Evolutionary conservation across 208 protist genomes (phyloP).

Genomic region (Balamuthia mandrillaris): DNA sequence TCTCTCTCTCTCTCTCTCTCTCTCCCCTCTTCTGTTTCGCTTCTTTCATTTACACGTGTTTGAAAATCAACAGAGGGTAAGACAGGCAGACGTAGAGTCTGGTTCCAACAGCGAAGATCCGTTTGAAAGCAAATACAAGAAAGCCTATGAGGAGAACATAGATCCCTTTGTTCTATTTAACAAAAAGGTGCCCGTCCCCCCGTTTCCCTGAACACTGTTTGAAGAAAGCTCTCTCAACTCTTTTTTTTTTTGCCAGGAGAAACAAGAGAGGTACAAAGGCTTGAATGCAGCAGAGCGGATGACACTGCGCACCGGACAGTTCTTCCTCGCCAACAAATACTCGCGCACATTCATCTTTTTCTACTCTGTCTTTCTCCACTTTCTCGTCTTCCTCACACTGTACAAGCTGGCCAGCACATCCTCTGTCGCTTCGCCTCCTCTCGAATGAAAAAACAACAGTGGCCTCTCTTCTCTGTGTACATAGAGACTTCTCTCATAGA

Average conservation of each 20-base stretch:
- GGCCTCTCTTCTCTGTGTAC: too few relatives aligned
- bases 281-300: slow-evolving; percentile 63
- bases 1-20: neutral
- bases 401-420: slow-evolving; percentile 48
- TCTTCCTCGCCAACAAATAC: slow-evolving; percentile 64
- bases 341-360: slow-evolving; percentile 61
- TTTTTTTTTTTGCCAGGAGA: slow-evolving; percentile 48
- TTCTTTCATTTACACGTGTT: neutral
- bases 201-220: too few relatives aligned
- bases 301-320: slow-evolving; percentile 43
- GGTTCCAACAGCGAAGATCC: neutral
- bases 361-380: slow-evolving; percentile 66
- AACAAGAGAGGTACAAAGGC: slow-evolving; percentile 56
- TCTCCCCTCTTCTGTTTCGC: neutral
- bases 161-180: slow-evolving; percentile 70
- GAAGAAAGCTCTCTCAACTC: neutral
- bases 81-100: neutral
- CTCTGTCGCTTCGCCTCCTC: too few relatives aligned
- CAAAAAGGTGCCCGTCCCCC: slow-evolving; percentile 29
- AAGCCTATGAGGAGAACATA: slow-evolving; percentile 67
- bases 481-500: too few relatives aligned
- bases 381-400: slow-evolving; percentile 61
- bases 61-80: neutral
- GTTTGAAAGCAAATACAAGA: slow-evolving; percentile 56
- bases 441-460: too few relatives aligned